Base-by-base conservation (phyloP, 441 rosid species). In the Viola pubescens region DNA sequence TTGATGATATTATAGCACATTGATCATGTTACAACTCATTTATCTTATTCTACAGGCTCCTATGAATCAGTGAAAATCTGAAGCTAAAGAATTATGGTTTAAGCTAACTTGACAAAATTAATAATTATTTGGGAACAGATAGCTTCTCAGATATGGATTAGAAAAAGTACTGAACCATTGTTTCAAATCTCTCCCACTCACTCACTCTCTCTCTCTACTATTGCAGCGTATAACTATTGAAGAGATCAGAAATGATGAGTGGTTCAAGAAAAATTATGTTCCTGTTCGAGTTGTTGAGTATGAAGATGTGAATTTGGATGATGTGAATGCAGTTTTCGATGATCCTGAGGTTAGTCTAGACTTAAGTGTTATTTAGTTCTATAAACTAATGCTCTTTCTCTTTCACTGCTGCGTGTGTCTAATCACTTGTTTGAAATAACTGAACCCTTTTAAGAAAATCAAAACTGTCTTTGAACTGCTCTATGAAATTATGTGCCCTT, bases 241-340 rank as follows among this genome's bases (percentile, higher is more conserved):
- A 66, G 77, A 89, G 70, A 88, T 94, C 62, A 77, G 96, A 73
- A 63, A 73, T 44, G 86, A 86, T 51, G 97, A 86, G 44, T 94
- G 98, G 98, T 94, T 88, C 65, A 68, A 72, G 70, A 90, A 72
- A 77, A 61, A 66, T 69, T 83, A 83, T 76, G 72, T 62, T 60
- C 95, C 94, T 60, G 89, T 79, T 46, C 78, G 79, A 80, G 79
- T 83, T 70, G 60, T 84, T 47, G 99, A 90, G 61, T 81, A 81
- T 6, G 99, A 94, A 79, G 88, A 85, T 64, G 94, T 94, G 52
- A 86, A 94, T 76, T 75, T 94, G 62, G 99, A 94, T 77, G 96
- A 94, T 71, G 81, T 90, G 53, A 81, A 94, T 82, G 97, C 99
- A 52, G 89, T 86, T 71, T 90, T 90, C 70, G 83, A 83, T 78